Conservation (phyloP, 371 early-diverging fungal genomes). For the Umbelopsis sp. region DNA sequence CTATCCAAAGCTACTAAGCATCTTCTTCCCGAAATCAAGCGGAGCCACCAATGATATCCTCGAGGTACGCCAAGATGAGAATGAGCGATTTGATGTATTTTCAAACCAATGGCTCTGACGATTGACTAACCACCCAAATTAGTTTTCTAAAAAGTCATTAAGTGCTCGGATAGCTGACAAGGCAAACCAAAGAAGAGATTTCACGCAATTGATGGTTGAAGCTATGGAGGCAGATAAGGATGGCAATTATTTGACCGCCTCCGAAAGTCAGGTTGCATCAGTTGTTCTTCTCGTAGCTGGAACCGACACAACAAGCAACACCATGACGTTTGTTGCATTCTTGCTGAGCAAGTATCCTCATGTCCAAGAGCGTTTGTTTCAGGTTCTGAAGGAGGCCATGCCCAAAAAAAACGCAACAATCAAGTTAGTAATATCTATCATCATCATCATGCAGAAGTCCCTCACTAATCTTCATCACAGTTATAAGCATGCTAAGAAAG, state of each 20-base stretch:
- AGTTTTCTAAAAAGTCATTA: neutral
- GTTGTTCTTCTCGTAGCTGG: slow-evolving; percentile 48
- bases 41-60: neutral
- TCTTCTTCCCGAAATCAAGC: neutral
- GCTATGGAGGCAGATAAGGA: neutral
- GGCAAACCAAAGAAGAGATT: neutral
- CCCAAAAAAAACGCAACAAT: slow-evolving; percentile 21
- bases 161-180: neutral
- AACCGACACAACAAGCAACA: slow-evolving; percentile 57
- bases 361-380: slow-evolving; percentile 38
- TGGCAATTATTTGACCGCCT: neutral
- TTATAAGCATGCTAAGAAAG: slow-evolving; percentile 42
- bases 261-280: neutral
- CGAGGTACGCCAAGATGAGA: neutral
- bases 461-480: neutral
- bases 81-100: neutral
- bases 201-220: neutral
- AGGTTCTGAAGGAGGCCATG: slow-evolving; percentile 47
- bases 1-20: neutral
- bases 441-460: neutral
- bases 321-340: slow-evolving; percentile 45
- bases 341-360: slow-evolving; percentile 50
- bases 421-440: too few relatives aligned
- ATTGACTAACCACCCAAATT: neutral
- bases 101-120: neutral